These are phyloP conservation scores for Fusarium tuaranense DNA, from an alignment of 2,329 filamentous ascomycete genomes.

Conservation along the genomic window DNA sequence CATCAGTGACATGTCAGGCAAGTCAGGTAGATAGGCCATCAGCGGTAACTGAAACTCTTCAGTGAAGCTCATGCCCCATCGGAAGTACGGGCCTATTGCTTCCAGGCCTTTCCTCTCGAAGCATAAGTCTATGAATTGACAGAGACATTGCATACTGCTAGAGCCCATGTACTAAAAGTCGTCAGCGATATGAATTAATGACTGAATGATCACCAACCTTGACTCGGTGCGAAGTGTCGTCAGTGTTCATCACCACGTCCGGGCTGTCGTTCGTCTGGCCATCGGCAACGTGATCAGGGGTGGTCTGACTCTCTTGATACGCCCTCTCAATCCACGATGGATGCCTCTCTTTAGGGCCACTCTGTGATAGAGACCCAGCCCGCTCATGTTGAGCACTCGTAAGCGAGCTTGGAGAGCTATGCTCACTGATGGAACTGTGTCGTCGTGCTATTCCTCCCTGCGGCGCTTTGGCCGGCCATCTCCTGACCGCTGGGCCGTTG, in stretches of 20 bases:
- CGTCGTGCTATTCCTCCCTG: conserved; percentile 12
- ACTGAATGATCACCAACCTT: conserved; percentile 19
- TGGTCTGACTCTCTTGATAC: conserved; percentile 27
- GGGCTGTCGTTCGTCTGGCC: conserved; percentile 33
- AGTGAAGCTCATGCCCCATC: conserved; percentile 39
- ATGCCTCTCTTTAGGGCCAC: conserved; percentile 18
- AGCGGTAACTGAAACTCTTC: conserved; percentile 34
- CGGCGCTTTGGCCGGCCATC: conserved; percentile 33
- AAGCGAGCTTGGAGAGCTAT: conserved; percentile 34
- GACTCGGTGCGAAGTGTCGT: conserved; percentile 38
- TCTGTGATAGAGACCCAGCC: conserved; percentile 4
- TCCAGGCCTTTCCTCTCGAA: conserved; percentile 31
- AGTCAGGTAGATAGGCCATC: conserved; percentile 23
- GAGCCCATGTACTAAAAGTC: conserved; percentile 35
- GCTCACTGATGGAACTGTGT: conserved; percentile 29
- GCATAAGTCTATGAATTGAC: conserved; percentile 33
- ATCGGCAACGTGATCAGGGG: conserved; percentile 21
- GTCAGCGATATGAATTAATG: neutral
- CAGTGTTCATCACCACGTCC: conserved; percentile 37
- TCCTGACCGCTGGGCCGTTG: conserved; percentile 35
- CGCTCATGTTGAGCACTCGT: conserved; percentile 25
- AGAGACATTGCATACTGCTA: conserved; percentile 36
- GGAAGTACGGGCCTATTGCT: conserved; percentile 32
- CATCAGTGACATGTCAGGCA: conserved; percentile 29
- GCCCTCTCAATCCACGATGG: conserved; percentile 38